These are phyloP conservation scores for Cardamine chenopodiifolia DNA, from an alignment of 345 rosid genomes.

Conservation along the genomic window DNA sequence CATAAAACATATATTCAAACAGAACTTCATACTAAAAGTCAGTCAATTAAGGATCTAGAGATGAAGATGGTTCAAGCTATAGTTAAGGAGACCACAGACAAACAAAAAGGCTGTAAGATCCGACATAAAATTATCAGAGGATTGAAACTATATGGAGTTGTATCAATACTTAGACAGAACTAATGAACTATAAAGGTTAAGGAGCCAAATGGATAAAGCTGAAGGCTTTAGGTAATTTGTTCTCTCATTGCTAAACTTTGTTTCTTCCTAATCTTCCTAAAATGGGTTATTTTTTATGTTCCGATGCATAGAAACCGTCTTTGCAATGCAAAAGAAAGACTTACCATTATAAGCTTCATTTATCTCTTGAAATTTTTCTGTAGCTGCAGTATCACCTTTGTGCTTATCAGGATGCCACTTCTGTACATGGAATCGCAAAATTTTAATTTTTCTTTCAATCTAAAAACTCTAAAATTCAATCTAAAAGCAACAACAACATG, in stretches of 20 bases:
- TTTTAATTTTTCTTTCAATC: background rate
- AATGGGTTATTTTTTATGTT: background rate
- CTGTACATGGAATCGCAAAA: conserved; percentile 40
- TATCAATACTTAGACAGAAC: background rate
- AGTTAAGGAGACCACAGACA: background rate
- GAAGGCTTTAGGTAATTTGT: background rate
- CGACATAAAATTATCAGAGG: background rate
- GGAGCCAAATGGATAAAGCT: background rate
- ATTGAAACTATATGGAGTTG: background rate
- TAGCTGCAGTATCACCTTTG: conserved; percentile 67
- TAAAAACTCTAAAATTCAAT: background rate
- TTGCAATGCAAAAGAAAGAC: conserved; percentile 4
- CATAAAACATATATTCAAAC: background rate
- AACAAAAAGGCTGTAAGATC: background rate
- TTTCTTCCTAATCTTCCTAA: background rate
- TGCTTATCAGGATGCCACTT: conserved; percentile 94
- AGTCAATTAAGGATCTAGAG: background rate
- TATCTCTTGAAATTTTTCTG: conserved; percentile 77
- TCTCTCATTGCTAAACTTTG: no score
- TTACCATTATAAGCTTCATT: conserved; percentile 79
- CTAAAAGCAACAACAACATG: background rate
- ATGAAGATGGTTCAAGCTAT: background rate
- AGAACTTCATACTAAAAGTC: background rate
- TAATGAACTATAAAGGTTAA: background rate
- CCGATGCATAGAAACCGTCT: background rate